These are phyloP conservation scores for Iris macrosiphon DNA, from an alignment of 106 monocot species.

Conservation along the genomic window DNA sequence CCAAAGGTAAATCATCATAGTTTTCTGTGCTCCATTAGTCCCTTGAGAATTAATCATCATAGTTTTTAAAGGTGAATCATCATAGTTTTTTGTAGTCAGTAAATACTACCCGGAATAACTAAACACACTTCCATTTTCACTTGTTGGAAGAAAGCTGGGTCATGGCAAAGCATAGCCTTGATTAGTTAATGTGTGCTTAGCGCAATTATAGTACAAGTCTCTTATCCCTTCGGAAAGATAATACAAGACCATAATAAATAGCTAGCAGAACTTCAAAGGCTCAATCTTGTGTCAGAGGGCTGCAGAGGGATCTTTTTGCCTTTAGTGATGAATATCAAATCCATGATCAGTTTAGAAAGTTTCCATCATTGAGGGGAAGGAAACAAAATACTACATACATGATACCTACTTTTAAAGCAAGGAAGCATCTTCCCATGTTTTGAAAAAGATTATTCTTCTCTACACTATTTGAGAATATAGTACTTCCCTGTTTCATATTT, in stretches of 20 bases:
- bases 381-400: neutral
- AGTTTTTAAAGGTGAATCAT: conserved; percentile 19
- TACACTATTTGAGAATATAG: too few species aligned
- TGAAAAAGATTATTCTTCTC: too few species aligned
- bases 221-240: too few species aligned
- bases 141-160: too few species aligned
- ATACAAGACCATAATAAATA: too few species aligned
- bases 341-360: conserved; percentile 1
- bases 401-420: neutral
- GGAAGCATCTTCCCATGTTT: conserved; percentile 6
- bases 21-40: conserved; percentile 8
- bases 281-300: conserved; percentile 1
- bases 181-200: too few species aligned
- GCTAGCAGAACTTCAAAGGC: too few species aligned
- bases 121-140: too few species aligned
- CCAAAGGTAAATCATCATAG: conserved; percentile 14
- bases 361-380: neutral
- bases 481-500: too few species aligned
- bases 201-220: too few species aligned
- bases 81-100: conserved; percentile 8
- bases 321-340: neutral
- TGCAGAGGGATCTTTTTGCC: neutral
- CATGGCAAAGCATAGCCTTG: too few species aligned
- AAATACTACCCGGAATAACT: too few species aligned
- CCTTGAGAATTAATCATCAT: conserved; percentile 25